These are phyloP conservation scores for Ophiostoma populinum DNA, from an alignment of 2,329 filamentous ascomycete genomes.

Conservation along the genomic window DNA sequence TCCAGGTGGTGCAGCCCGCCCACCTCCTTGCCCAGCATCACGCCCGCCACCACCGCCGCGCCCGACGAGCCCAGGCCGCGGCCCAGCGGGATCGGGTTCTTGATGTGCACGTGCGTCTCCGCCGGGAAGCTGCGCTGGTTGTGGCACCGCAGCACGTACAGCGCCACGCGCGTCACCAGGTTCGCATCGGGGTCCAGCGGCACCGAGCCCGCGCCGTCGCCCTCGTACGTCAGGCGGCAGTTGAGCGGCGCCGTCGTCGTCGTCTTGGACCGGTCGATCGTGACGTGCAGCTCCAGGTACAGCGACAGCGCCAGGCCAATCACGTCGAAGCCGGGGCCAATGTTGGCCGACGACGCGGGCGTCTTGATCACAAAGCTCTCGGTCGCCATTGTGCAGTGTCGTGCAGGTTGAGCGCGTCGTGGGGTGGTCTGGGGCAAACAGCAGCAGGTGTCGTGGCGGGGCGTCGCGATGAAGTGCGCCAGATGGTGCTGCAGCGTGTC, in stretches of 20 bases:
- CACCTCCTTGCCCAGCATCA: constrained; percentile 81
- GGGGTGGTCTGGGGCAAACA: too few species aligned
- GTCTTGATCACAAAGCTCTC: constrained; percentile 58
- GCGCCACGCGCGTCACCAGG: constrained; percentile 80
- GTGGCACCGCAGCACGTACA: constrained; percentile 91
- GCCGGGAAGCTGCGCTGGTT: constrained; percentile 67
- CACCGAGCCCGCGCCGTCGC: constrained; percentile 56
- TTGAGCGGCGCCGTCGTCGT: constrained; percentile 51
- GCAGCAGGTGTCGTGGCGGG: too few species aligned
- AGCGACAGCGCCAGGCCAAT: constrained; percentile 88
- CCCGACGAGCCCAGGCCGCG: constrained; percentile 89
- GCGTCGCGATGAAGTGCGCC: too few species aligned
- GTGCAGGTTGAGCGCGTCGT: background rate
- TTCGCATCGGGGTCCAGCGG: constrained; percentile 73
- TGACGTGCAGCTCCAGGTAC: constrained; percentile 79
- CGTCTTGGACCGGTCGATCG: constrained; percentile 42
- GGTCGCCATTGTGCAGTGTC: constrained; percentile 9
- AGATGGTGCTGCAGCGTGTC: too few species aligned
- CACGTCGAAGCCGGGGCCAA: constrained; percentile 93
- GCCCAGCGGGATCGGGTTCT: constrained; percentile 87
- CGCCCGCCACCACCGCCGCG: constrained; percentile 86
- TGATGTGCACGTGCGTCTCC: constrained; percentile 83
- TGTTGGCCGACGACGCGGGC: constrained; percentile 93
- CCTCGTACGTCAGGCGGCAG: constrained; percentile 83
- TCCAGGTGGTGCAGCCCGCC: constrained; percentile 58